Conservation (phyloP, 2,329 filamentous ascomycete genomes). For the Hyphodiscus sp. region DNA sequence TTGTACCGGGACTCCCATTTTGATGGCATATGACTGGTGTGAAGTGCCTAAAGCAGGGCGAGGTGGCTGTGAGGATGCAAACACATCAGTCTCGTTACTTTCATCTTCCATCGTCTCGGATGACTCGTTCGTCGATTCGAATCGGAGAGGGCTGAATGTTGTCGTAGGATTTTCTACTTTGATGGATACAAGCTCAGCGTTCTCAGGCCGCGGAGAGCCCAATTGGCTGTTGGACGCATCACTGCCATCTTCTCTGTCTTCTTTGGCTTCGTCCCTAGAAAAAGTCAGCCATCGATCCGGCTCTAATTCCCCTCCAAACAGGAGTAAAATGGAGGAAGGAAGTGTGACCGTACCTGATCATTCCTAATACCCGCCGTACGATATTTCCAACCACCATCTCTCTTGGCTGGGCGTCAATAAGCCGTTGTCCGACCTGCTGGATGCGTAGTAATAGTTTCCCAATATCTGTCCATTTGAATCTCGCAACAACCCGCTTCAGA, state of each 20-base stretch:
- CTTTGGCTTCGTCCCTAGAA: slow-evolving; percentile 71
- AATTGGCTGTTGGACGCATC: slow-evolving; percentile 27
- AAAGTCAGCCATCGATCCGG: neutral
- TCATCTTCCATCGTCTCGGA: slow-evolving; percentile 13
- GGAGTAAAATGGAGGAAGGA: neutral
- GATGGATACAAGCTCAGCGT: slow-evolving; percentile 12
- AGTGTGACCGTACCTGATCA: slow-evolving; percentile 50
- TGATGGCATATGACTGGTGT: slow-evolving; percentile 57
- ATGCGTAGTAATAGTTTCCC: slow-evolving; percentile 74
- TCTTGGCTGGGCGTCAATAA: slow-evolving; percentile 75
- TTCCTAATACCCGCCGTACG: slow-evolving; percentile 77
- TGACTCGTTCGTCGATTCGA: slow-evolving; percentile 23
- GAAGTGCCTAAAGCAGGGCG: slow-evolving; percentile 58
- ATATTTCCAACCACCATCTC: slow-evolving; percentile 95
- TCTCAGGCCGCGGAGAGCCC: slow-evolving; percentile 22
- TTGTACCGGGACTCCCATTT: slow-evolving; percentile 39
- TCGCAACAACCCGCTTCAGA: slow-evolving; percentile 77
- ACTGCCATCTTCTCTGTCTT: slow-evolving; percentile 52
- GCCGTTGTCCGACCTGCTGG: slow-evolving; percentile 66
- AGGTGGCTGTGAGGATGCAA: slow-evolving; percentile 20
- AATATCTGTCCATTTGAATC: slow-evolving; percentile 71
- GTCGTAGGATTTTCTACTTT: slow-evolving; percentile 9
- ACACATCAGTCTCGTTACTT: slow-evolving; percentile 20
- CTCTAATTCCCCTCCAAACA: neutral
- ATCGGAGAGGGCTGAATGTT: slow-evolving; percentile 24